phyloP scores from a whole-genome alignment of 768 basidiomycete species.

The Pisolithus marmoratus region DNA sequence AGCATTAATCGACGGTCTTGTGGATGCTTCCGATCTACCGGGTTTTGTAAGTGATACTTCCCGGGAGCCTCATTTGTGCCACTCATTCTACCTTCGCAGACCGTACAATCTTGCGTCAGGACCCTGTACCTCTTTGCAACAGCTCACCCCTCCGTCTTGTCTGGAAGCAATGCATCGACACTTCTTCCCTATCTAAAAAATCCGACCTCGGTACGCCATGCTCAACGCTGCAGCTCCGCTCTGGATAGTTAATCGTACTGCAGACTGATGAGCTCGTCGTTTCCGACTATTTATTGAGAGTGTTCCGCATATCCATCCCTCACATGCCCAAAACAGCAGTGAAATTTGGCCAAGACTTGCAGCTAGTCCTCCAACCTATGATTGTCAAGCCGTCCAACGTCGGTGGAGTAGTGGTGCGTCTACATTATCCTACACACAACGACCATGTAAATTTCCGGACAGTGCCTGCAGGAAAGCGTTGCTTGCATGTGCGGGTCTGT shows the following conservation, averaged over 20 bases:
- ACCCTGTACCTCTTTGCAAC: conserved; percentile 80
- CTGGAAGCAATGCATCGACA: conserved; percentile 75
- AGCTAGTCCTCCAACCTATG: conserved; percentile 81
- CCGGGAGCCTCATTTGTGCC: neutral
- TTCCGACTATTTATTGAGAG: conserved; percentile 82
- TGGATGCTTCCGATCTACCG: conserved; percentile 77
- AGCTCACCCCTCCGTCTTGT: conserved; percentile 81
- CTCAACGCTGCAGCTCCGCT: neutral
- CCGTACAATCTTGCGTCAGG: conserved; percentile 76
- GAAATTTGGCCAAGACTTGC: conserved; percentile 85
- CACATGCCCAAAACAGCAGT: conserved; percentile 85
- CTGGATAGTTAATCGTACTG: neutral
- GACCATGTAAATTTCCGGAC: neutral
- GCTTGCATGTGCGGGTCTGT: conserved; percentile 89
- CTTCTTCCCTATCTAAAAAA: conserved; percentile 89
- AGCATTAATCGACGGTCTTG: conserved; percentile 78
- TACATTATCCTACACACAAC: neutral
- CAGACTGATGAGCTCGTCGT: conserved; percentile 81
- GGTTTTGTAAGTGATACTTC: conserved; percentile 54
- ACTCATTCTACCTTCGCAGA: conserved; percentile 36
- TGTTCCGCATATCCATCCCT: conserved; percentile 81
- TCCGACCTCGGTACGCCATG: conserved; percentile 58
- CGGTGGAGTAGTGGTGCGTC: conserved; percentile 59
- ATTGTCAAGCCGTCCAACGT: conserved; percentile 75
- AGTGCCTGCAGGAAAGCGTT: conserved; percentile 89